Conservation (phyloP, 1,284 basidiomycete species). For the Ceratobasidium sp. region DNA sequence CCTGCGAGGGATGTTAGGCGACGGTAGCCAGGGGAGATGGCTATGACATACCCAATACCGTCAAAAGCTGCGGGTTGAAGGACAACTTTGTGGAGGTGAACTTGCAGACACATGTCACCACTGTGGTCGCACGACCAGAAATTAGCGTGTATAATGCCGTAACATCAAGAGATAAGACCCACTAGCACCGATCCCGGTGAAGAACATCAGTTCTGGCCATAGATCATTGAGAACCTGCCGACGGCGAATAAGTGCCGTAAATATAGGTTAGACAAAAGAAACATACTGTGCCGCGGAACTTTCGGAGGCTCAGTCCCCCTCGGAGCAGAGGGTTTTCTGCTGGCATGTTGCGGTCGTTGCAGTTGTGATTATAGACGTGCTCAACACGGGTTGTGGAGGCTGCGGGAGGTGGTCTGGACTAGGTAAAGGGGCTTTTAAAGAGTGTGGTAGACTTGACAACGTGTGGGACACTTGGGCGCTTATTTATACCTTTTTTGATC, state of each 20-base stretch:
- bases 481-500: slow-evolving; percentile 6
- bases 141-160: not conserved
- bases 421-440: slow-evolving; percentile 3
- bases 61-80: slow-evolving; percentile 18
- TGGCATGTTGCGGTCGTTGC: slow-evolving; percentile 3
- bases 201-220: slow-evolving; percentile 27
- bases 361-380: not conserved
- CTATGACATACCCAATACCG: slow-evolving; percentile 17
- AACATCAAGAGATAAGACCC: not conserved
- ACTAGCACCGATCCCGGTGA: slow-evolving; percentile 18
- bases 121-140: slow-evolving; percentile 10
- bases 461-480: not conserved
- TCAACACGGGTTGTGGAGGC: not conserved
- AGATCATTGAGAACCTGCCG: slow-evolving; percentile 26
- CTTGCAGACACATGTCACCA: slow-evolving; percentile 17
- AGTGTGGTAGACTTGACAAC: slow-evolving; percentile 7
- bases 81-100: not conserved
- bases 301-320: slow-evolving; percentile 11
- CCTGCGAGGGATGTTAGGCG: slow-evolving; percentile 41
- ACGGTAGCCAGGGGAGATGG: not conserved
- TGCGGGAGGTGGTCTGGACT: slow-evolving; percentile 6
- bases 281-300: slow-evolving; percentile 33
- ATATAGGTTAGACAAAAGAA: not conserved
- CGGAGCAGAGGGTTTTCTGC: slow-evolving; percentile 16
- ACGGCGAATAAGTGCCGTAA: not conserved